Evolutionary conservation across 768 basidiomycete genomes (phyloP), one percentile per base, ranked within the genome.

Genomic region (Tylopilus vinaceipallidus): DNA sequence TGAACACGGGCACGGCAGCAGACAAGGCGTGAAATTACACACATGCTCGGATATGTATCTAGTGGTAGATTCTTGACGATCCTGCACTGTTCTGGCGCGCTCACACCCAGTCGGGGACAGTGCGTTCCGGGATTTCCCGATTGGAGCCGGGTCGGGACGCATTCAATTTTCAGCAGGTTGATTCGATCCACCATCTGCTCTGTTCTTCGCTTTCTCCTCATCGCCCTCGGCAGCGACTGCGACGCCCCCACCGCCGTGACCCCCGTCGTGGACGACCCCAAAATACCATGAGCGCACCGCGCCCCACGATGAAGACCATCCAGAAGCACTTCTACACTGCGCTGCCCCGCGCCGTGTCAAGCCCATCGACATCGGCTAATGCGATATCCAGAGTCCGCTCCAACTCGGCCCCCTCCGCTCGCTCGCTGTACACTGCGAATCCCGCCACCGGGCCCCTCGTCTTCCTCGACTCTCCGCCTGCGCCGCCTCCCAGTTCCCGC

Each of bases 271-370:
- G 34, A n/a, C 38, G 23, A 50, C 4, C 40, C 2, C 11, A 17
- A 0, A 20, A 44, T 16, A 52, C 48, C 16, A 74, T 73, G 71
- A 66, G 65, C 30, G 57, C 69, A 42, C 71, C 71, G 2, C 67
- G 69, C 17, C 64, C 70, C 41, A 70, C 75, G 55, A 77, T 76
- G 71, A 75, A 75, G 67, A 73, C 73, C 22, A 71, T 79, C 22
- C 75, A 75, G 54, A 81, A 79, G 58, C 74, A 78, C n/a, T 64
- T 81, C 36, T 77, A 72, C 56, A 72, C 70, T 17, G 76, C 71
- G 57, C 74, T 45, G 26, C 73, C 71, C 34, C 75, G 74, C 42
- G 64, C 66, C 9, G 55, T 65, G 32, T 43, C 50, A 27, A 57
- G 55, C 8, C 45, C 62, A 13, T 60, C 67, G 22, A 54, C 70